A percentile compares a stretch with the other conserved stretches of the same genome.
These are phyloP conservation scores for Ceriops decandra DNA, from an alignment of 345 rosid genomes.

Conservation along the genomic window DNA sequence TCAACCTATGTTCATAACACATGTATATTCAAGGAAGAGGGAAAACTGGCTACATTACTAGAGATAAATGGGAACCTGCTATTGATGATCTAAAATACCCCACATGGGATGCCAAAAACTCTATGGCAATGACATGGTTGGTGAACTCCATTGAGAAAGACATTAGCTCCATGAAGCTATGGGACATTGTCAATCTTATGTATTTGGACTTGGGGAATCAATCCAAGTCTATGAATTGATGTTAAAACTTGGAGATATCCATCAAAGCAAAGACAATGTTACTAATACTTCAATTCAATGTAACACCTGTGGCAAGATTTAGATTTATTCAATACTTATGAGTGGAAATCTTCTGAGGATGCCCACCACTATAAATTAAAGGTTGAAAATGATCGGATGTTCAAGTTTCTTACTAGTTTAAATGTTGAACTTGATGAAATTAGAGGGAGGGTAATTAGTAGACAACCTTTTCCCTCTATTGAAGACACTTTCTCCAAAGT, in stretches of 20 bases:
- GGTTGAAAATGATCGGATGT: no score
- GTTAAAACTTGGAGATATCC: constrained; percentile 1
- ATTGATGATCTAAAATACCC: no score
- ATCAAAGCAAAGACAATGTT: constrained; percentile 1
- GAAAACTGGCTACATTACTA: background rate
- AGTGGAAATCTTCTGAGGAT: no score
- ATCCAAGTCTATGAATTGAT: constrained; percentile 3
- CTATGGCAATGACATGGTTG: constrained; percentile 15
- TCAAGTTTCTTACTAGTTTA: no score
- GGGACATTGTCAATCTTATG: constrained; percentile 10
- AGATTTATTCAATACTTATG: no score
- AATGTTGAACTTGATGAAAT: no score
- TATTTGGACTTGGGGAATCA: constrained; percentile 10
- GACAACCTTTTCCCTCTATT: no score
- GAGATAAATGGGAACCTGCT: background rate
- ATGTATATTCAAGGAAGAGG: constrained; percentile 4
- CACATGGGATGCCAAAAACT: constrained; percentile 10
- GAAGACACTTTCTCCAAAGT: no score
- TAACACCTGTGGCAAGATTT: constrained; percentile 5
- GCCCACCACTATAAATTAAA: no score
- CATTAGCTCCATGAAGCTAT: constrained; percentile 11
- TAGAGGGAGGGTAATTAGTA: no score
- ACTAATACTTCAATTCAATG: constrained; percentile 10
- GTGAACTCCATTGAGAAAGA: constrained; percentile 7
- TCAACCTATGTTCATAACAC: no score